A percentile compares a stretch with the other conserved stretches of the same genome.
phyloP scores from a whole-genome alignment of 371 early-diverging fungal genomes.

The Apophysomyces ossiformis region DNA sequence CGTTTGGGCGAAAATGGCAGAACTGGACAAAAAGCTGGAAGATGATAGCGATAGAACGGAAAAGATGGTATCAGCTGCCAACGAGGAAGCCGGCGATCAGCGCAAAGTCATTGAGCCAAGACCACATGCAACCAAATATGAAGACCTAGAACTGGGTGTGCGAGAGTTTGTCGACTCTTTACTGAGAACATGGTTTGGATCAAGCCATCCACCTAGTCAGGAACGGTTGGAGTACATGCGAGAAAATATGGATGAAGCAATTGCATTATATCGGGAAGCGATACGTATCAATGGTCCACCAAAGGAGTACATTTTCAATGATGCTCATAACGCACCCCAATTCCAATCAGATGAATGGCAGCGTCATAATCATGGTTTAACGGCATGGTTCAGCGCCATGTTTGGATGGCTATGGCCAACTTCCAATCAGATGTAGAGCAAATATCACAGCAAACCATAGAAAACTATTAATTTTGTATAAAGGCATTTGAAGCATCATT shows the following conservation, averaged over 20 bases:
- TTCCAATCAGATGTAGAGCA: neutral
- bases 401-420: neutral
- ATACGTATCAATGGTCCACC: constrained; percentile 45
- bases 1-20: constrained; percentile 37
- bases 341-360: neutral
- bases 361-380: neutral
- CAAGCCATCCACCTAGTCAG: constrained; percentile 50
- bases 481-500: no score
- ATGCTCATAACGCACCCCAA: neutral
- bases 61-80: constrained; percentile 11
- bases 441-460: neutral
- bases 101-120: constrained; percentile 7
- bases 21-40: constrained; percentile 16
- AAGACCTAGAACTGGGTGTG: constrained; percentile 27
- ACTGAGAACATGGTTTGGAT: constrained; percentile 50
- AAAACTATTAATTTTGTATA: neutral
- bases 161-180: constrained; percentile 32
- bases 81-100: constrained; percentile 17
- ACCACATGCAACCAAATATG: constrained; percentile 4
- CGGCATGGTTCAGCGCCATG: constrained; percentile 4
- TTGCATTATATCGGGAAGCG: constrained; percentile 36
- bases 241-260: constrained; percentile 47
- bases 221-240: constrained; percentile 53
- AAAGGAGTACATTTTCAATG: neutral
- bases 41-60: neutral